Percentiles rank a stretch among this genome's conserved stretches.
Evolutionary conservation across 306 rosid genomes (phyloP).

Genomic region (Lablab purpureus): DNA sequence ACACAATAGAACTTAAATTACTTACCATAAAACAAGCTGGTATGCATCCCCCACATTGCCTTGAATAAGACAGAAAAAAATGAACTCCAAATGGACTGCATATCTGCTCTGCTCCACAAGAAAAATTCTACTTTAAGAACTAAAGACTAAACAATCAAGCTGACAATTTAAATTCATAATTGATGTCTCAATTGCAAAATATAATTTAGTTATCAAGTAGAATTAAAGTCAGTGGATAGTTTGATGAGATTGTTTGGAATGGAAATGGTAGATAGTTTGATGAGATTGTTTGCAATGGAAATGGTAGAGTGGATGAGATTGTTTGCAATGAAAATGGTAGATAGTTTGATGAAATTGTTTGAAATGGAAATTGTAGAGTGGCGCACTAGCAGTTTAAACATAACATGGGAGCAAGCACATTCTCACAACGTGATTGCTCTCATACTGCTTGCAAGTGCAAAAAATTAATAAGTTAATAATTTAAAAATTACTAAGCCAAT

Average conservation of each 20-base stretch:
- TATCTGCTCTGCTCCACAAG: conserved; percentile 62
- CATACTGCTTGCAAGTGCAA: conserved; percentile 19
- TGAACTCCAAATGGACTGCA: conserved; percentile 65
- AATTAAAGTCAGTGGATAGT: background rate
- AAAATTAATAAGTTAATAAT: background rate
- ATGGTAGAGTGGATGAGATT: no score
- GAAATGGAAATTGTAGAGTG: conserved; percentile 4
- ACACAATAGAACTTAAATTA: conserved; percentile 26
- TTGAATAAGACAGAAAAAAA: conserved; percentile 63
- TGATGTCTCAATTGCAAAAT: conserved; percentile 19
- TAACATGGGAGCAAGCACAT: conserved; percentile 14
- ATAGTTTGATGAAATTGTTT: background rate
- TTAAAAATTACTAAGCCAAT: background rate
- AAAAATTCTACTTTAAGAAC: conserved; percentile 43
- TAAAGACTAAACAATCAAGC: conserved; percentile 31
- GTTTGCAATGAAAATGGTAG: no score
- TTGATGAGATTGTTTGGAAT: background rate
- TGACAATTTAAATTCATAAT: conserved; percentile 3
- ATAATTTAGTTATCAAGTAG: conserved; percentile 14
- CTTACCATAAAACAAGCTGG: conserved; percentile 65
- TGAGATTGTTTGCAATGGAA: background rate
- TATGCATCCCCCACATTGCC: conserved; percentile 64
- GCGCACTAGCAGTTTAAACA: conserved; percentile 1
- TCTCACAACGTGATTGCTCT: conserved; percentile 23
- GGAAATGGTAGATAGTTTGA: background rate